Percentiles rank a stretch among this genome's conserved stretches.
phyloP scores from a whole-genome alignment of 768 basidiomycete species.

The Suillus clintonianus region DNA sequence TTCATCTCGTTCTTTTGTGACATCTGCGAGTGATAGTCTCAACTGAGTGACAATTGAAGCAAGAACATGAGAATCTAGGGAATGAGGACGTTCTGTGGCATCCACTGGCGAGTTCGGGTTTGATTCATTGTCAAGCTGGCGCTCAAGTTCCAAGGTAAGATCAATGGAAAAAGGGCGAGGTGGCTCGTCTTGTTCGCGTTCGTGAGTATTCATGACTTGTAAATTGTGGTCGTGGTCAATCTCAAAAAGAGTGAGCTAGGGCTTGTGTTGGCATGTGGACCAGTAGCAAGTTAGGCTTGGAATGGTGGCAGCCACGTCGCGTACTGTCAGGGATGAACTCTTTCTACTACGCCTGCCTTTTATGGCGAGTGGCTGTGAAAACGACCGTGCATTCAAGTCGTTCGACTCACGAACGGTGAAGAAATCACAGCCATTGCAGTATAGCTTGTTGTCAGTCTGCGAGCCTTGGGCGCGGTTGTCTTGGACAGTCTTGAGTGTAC shows the following conservation, averaged over 20 bases:
- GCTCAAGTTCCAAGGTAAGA: constrained; percentile 77
- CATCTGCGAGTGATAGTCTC: constrained; percentile 60
- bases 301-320: constrained; percentile 9
- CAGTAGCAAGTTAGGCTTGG: background rate
- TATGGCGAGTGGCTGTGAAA: constrained; percentile 5
- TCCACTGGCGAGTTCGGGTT: constrained; percentile 49
- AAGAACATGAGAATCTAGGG: constrained; percentile 74
- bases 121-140: constrained; percentile 67
- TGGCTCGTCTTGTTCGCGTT: constrained; percentile 19
- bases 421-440: too few relatives aligned
- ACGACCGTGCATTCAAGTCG: background rate
- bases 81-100: constrained; percentile 40
- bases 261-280: constrained; percentile 12
- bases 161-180: constrained; percentile 62
- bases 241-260: constrained; percentile 2
- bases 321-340: background rate
- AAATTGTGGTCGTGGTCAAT: background rate
- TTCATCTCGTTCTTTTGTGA: constrained; percentile 73
- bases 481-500: background rate
- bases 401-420: too few relatives aligned
- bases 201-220: constrained; percentile 30
- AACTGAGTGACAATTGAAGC: constrained; percentile 77
- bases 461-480: background rate
- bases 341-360: constrained; percentile 6
- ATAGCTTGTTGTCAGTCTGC: background rate